Evolutionary conservation across 2,329 filamentous ascomycete species (phyloP), one percentile per base, ranked within the genome.

Genomic region (Chaetothyriales sp.): DNA sequence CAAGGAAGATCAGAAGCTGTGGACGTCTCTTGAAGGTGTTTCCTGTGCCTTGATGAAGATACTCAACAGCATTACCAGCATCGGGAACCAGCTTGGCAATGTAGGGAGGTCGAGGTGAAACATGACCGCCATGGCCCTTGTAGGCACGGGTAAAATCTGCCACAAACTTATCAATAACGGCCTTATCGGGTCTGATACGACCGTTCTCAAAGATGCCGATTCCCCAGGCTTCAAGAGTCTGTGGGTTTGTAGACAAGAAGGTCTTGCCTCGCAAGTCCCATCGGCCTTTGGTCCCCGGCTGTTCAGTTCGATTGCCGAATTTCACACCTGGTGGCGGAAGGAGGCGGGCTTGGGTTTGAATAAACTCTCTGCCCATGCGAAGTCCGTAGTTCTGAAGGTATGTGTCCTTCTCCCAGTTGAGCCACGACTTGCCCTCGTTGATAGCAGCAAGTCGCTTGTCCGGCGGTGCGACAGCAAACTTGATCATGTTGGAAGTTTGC

Each of bases 191-290:
- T 7, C 67, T 65, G 46, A 67, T 65, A n/a, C 78, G 70, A 26
- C 75, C 72, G n/a, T 72, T 70, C 15, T 77, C 72, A 46, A 88
- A 74, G 43, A 80, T 72, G 47, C 84, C 77, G 22, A 95, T 73
- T 4, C 80, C 86, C 89, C 90, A 98, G 19, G 75, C 76, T 48
- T 71, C 72, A 5, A 96, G 73, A 0, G 78, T 74, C 1, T 70
- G 65, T 0, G 67, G 58, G 62, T 94, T 92, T 2, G 76, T 66
- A 48, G 71, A 68, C 10, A 81, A 73, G 64, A 95, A 95, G 64
- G 83, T 82, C 66, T 86, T 87, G 26, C 80, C 81, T 43, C 86
- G 80, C 9, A 96, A 73, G 64, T 94, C 86, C 92, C 92, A 98
- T 20, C 87, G 82, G 32, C 90, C 92, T 26, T 68, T 66, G 18